Base-by-base conservation (phyloP, 306 rosid genomes). In the Boehmeria nivea region DNA sequence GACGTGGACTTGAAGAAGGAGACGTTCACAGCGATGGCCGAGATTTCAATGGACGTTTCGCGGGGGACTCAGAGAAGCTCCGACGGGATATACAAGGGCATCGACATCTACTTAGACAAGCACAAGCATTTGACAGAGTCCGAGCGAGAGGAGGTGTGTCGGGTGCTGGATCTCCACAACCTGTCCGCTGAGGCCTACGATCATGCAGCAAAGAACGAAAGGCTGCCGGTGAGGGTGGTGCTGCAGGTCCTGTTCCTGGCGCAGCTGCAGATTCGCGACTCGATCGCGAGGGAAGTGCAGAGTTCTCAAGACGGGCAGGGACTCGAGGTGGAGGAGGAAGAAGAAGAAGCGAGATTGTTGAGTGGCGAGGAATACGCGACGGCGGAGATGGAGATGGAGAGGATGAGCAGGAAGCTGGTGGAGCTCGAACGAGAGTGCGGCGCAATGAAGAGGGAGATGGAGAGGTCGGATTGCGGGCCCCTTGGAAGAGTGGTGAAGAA, bases 101-200 rank as follows among this genome's bases (percentile, higher is more conserved):
- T 79, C 27, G 65, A 77, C 62, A 60, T 65, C 21, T 79, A 70
- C 58, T 64, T 83, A 13, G 74, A 54, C 59, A 68, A 61, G 60
- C 85, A 79, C 21, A 67, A 23, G 49, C 14, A 47, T 42, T 39
- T 79, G 28, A 79, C 83, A 19, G 83, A 76, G 37, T 59, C 70
- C 1, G 85, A 82, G 68, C 50, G 58, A 39, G 78, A 76, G 33
- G 63, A 70, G 71, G 74, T 73, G 33, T 82, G 89, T 45, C 48
- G 38, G 21, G 72, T 61, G 7, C 23, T 82, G 69, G 81, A 82
- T 46, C 66, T 54, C 47, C 71, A 73, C 19, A 76, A 65, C 61
- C 67, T 82, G 83, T 70, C 83, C 1, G 15, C 61, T 0, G 68
- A 76, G 68, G 83, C 81, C 26, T 67, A 77, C 55, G 83, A 82